Evolutionary conservation across 495 filamentous ascomycete genomes (phyloP).

Genomic region (Trichoderma gamsii): DNA sequence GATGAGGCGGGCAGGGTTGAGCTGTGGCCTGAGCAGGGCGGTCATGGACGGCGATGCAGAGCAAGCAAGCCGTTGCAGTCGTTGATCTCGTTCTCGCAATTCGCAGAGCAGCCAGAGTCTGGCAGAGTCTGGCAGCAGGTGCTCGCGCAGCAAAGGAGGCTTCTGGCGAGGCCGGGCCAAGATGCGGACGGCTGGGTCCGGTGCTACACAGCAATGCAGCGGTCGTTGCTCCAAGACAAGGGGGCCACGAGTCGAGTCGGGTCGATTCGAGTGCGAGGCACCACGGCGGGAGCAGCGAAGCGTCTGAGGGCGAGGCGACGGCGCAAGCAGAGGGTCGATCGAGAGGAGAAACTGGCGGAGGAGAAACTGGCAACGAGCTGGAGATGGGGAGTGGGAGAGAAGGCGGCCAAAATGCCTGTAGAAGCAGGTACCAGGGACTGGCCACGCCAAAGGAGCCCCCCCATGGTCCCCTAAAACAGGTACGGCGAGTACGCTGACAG

Average conservation of each 20-base stretch:
- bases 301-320: background rate
- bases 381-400: background rate
- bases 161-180: constrained; percentile 1
- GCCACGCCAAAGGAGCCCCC: constrained; percentile 9
- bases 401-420: background rate
- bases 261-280: background rate
- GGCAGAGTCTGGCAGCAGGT: background rate
- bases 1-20: background rate
- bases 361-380: background rate
- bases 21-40: background rate
- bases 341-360: background rate
- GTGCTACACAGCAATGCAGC: constrained; percentile 12
- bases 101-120: background rate
- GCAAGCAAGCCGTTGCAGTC: constrained; percentile 1
- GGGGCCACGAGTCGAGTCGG: background rate
- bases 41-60: constrained; percentile 2
- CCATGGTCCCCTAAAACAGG: constrained; percentile 12
- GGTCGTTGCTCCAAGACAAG: background rate
- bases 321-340: background rate
- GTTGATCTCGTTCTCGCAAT: background rate
- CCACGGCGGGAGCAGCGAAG: background rate
- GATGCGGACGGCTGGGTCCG: constrained; percentile 9
- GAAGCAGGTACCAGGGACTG: constrained; percentile 12
- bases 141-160: background rate
- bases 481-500: constrained; percentile 2